Base-by-base conservation (phyloP, 208 protist genomes). In the Balamuthia mandrillaris region DNA sequence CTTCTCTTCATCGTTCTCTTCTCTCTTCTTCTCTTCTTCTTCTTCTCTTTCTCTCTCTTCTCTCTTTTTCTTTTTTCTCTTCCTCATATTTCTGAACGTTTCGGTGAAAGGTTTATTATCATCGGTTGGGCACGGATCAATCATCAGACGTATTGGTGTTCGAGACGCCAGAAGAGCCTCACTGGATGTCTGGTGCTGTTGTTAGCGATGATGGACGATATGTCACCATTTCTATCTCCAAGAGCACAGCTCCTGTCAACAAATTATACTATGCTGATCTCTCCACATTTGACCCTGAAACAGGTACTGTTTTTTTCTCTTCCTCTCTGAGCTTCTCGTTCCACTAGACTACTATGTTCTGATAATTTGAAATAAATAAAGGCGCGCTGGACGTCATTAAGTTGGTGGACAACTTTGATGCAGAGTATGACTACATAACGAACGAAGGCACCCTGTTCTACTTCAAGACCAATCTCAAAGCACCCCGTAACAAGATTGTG, bases 391-490 rank as follows among this genome's bases (percentile, higher is more conserved):
- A 77, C 33, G 21, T 86, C 0, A 16, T 87, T 0, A 18, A 52
- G 5, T 2, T 91, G 0, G 29, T 91, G 18, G 74, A 83, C 14
- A 60, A 95, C 39, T 98, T 96, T 87, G 90, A 95, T 35, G 95
- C 91, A 29, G 79, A 92, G 66, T 98, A 97, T 86, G 27, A 61
- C 16, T 98, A 94, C 81, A 84, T 98, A 16, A 91, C 93, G 65
- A 98, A 97, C 79, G 87, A 96, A 44, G 96, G 75, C 2, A 56
- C 54, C 10, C 61, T 75, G 1, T 97, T 97, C 79, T 97, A 94
- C 81, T 96, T 98, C 75, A 85, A 84, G 18, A 95, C 95, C 33
- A 97, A 96, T n/a, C 91, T 94, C 70, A 89, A 92, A 7, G 95
- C 96, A 31, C 94, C 95, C 41, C 89, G 91, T 1, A 94, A 94